Evolutionary conservation across 2,329 filamentous ascomycete genomes (phyloP).

Genomic region (Neoarthrinium moseri): DNA sequence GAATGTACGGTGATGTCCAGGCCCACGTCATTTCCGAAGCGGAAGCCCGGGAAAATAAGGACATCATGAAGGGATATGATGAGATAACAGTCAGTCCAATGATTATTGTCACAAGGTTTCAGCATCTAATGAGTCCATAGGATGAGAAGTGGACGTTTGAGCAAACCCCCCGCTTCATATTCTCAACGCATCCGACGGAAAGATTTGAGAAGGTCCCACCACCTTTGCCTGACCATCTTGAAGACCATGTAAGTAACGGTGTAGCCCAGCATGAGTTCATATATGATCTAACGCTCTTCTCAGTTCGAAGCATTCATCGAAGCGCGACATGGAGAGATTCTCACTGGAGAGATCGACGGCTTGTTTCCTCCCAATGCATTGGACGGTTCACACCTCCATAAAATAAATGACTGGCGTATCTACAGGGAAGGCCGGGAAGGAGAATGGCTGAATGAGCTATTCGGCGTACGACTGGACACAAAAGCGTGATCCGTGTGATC

Average conservation of each 20-base stretch:
- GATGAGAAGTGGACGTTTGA: constrained; percentile 75
- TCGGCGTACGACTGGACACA: constrained; percentile 16
- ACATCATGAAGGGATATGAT: constrained; percentile 59
- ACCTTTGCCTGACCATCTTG: constrained; percentile 44
- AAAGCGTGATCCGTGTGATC: no score
- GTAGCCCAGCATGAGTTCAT: no score
- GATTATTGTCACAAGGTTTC: background rate
- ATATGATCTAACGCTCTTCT: background rate
- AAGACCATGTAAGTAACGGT: constrained; percentile 36
- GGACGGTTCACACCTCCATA: constrained; percentile 19
- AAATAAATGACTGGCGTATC: constrained; percentile 25
- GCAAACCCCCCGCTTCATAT: constrained; percentile 82
- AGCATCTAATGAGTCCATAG: constrained; percentile 34
- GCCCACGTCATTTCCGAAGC: constrained; percentile 45
- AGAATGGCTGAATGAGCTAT: constrained; percentile 27
- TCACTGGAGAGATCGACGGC: constrained; percentile 12
- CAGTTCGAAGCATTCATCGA: constrained; percentile 34
- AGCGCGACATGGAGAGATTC: constrained; percentile 37
- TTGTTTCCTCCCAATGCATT: constrained; percentile 11
- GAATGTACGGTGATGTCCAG: constrained; percentile 58
- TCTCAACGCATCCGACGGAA: constrained; percentile 60
- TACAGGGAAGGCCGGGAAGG: constrained; percentile 15
- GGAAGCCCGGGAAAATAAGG: constrained; percentile 42
- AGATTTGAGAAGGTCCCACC: constrained; percentile 58
- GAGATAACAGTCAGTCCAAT: constrained; percentile 58